Evolutionary conservation across 305 asterid species (phyloP).

Genomic region (Plantago lanceolata): DNA sequence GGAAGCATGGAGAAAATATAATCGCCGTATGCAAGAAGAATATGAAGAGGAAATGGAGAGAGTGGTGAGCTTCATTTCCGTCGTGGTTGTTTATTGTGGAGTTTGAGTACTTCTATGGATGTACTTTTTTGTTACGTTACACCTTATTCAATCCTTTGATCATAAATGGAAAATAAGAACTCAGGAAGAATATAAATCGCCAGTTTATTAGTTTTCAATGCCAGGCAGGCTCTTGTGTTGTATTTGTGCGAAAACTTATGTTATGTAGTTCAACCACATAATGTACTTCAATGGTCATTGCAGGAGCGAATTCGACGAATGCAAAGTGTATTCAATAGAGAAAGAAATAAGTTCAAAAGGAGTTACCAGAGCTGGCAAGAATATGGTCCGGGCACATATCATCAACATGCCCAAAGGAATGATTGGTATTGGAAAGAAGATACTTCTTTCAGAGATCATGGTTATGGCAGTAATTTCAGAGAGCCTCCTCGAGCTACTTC

Average conservation of each 20-base stretch:
- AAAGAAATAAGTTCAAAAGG: slow-evolving; percentile 67
- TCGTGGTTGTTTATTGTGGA: slow-evolving; percentile 12
- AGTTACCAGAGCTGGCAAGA: slow-evolving; percentile 83
- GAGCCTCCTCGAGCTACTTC: slow-evolving; percentile 47
- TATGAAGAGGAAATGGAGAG: slow-evolving; percentile 98
- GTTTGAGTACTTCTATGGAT: slow-evolving; percentile 3
- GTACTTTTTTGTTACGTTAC: too few species aligned
- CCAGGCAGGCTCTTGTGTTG: not conserved
- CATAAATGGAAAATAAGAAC: not conserved
- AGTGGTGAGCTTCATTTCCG: slow-evolving; percentile 57
- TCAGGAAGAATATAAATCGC: not conserved
- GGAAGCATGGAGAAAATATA: slow-evolving; percentile 85
- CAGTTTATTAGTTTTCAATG: not conserved
- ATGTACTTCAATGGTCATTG: slow-evolving; percentile 21
- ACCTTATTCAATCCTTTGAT: not conserved
- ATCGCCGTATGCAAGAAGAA: slow-evolving; percentile 84
- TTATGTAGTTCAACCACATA: slow-evolving; percentile 9
- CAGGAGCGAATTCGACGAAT: slow-evolving; percentile 92
- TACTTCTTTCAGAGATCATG: slow-evolving; percentile 47
- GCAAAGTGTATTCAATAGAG: slow-evolving; percentile 89
- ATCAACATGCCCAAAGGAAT: slow-evolving; percentile 80
- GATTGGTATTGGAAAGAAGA: slow-evolving; percentile 96
- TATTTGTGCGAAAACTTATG: slow-evolving; percentile 13
- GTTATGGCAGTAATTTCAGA: slow-evolving; percentile 42
- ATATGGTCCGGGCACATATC: slow-evolving; percentile 53